Conservation (phyloP, 495 filamentous ascomycete genomes). For the Bombardia bombarda region DNA sequence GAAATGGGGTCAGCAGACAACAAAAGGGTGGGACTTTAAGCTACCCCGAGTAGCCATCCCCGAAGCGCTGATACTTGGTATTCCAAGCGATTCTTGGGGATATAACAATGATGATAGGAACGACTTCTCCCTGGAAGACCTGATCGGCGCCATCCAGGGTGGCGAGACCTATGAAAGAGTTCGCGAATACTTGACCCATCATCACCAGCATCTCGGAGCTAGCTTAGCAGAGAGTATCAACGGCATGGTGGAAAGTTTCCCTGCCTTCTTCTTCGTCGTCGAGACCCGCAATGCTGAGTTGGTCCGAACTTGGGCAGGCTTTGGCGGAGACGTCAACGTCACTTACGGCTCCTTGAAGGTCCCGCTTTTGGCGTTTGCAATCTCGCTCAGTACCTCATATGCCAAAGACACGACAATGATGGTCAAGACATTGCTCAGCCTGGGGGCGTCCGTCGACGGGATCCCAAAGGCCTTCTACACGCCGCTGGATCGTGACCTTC, state of each 20-base stretch:
- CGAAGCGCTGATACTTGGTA: too few relatives aligned
- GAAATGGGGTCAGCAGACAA: too few relatives aligned
- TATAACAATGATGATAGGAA: not conserved
- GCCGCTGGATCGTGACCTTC: not conserved
- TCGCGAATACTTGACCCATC: not conserved
- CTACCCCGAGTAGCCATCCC: too few relatives aligned
- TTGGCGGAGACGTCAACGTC: not conserved
- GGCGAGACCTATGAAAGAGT: not conserved
- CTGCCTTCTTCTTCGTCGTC: not conserved
- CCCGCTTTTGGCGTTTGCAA: not conserved
- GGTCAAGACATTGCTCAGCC: not conserved
- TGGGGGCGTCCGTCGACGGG: not conserved
- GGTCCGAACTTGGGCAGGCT: not conserved
- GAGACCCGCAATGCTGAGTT: not conserved
- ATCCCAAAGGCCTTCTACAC: not conserved
- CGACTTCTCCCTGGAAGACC: not conserved
- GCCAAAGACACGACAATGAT: not conserved
- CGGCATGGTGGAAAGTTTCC: not conserved
- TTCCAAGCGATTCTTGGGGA: too few relatives aligned
- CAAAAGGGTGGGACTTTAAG: too few relatives aligned
- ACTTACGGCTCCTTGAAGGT: not conserved
- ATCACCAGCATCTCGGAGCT: not conserved
- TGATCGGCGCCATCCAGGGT: not conserved
- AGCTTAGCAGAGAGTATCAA: not conserved
- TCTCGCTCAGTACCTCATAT: not conserved